Evolutionary conservation across 805 yeast species (phyloP).

Genomic region (Pichia scutulata): DNA sequence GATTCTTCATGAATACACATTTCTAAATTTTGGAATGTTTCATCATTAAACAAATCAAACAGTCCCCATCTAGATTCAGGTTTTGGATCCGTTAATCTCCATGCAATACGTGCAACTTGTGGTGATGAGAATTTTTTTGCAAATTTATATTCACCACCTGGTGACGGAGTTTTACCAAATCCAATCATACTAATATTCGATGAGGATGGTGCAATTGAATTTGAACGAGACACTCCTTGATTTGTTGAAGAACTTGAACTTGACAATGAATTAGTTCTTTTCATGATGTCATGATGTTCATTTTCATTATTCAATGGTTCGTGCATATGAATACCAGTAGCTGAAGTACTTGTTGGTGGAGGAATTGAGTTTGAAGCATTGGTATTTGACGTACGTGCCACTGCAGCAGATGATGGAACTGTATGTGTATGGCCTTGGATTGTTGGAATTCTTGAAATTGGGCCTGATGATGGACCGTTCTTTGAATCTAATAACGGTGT

Average conservation of each 20-base stretch:
- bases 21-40: constrained; percentile 57
- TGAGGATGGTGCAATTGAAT: not conserved
- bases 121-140: constrained; percentile 55
- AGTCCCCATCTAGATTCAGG: constrained; percentile 50
- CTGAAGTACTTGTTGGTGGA: not conserved
- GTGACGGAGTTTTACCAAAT: constrained; percentile 22
- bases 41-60: constrained; percentile 51
- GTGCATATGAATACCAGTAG: not conserved
- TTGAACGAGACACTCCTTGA: not conserved
- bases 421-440: not conserved
- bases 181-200: constrained; percentile 1
- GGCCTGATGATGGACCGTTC: not conserved
- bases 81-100: constrained; percentile 69
- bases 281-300: not conserved
- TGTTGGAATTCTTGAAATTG: constrained; percentile 8
- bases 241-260: constrained; percentile 7
- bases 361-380: not conserved
- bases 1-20: constrained; percentile 41
- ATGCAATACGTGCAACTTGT: constrained; percentile 66
- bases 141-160: constrained; percentile 66
- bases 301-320: not conserved
- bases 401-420: constrained; percentile 7
- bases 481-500: constrained; percentile 1
- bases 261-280: not conserved
- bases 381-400: constrained; percentile 7